Base-by-base conservation (phyloP, 1,284 basidiomycete species). In the Jaminaea rosea region DNA sequence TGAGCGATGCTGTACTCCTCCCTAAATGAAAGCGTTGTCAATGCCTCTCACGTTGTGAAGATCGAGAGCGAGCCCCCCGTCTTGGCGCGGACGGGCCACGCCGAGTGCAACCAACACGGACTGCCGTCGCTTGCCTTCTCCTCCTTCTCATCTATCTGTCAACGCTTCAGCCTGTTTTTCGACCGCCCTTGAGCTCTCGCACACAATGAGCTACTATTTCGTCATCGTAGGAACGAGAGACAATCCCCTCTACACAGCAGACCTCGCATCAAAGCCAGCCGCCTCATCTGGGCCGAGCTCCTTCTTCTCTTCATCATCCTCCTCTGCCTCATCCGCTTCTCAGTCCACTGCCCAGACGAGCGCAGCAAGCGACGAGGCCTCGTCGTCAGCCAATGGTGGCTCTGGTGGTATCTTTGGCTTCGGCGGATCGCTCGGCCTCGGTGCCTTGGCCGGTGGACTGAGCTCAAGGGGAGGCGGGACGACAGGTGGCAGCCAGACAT, bases 171-270 rank as follows among this genome's bases (percentile, higher is more conserved):
- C 31, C 31, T n/a, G 9, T 32, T n/a, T n/a, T 32, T 32, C 31
- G n/a, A 32, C 31, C 9, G 9, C 24, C 44, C n/a, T 17, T 13
- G n/a, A n/a, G n/a, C n/a, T n/a, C n/a, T n/a, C n/a, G n/a, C n/a
- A n/a, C n/a, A n/a, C n/a, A 21, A 60, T 60, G 58, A 48, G 48
- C 8, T 73, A 73, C 61, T 73, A 72, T 49, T 63, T 73, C 29
- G 59, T 57, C 23, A 58, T 73, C 44, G 64, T 73, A 46, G 67
- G 67, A 1, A 63, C 71, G 21, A 53, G 64, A 26, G 71, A 73
- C 49, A 70, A 69, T 21, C 66, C 69, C 39, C 55, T 73, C 9
- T 73, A 72, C 56, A 65, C 72, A 45, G 56, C 63, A 23, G 67
- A 72, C 46, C 59, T 73, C 32, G 60, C 64, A 15, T 56, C 66